Evolutionary conservation across 176 grass and related monocot genomes (phyloP).

Genomic region (Typha latifolia): DNA sequence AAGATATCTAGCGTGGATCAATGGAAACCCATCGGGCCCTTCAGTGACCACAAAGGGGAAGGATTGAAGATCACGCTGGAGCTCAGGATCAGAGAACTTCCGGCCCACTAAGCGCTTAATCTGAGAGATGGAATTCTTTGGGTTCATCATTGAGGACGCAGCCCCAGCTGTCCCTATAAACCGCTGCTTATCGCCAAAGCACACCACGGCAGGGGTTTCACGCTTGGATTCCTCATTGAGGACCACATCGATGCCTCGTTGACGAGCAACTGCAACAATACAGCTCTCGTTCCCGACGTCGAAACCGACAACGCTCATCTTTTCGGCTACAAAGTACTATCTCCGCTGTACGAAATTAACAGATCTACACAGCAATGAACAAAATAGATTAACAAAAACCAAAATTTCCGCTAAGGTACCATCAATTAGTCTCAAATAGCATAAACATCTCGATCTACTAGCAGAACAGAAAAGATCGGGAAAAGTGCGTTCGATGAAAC

Average conservation of each 20-base stretch:
- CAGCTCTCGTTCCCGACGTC: slow-evolving; percentile 81
- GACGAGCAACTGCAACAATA: slow-evolving; percentile 77
- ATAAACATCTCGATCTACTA: no score
- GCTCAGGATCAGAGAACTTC: slow-evolving; percentile 55
- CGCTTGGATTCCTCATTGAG: slow-evolving; percentile 94
- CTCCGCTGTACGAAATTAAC: not conserved
- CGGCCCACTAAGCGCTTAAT: slow-evolving; percentile 66
- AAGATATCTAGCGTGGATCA: slow-evolving; percentile 47
- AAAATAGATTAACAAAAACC: not conserved
- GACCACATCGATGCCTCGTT: slow-evolving; percentile 80
- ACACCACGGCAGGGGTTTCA: slow-evolving; percentile 77
- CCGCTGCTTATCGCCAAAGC: slow-evolving; percentile 88
- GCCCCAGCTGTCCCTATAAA: slow-evolving; percentile 63
- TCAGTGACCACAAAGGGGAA: slow-evolving; percentile 64
- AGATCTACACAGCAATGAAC: slow-evolving; percentile 23
- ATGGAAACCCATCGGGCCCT: slow-evolving; percentile 51
- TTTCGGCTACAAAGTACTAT: slow-evolving; percentile 15
- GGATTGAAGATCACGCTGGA: slow-evolving; percentile 46
- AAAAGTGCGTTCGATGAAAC: not conserved
- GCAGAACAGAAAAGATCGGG: no score
- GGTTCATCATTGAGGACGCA: slow-evolving; percentile 68
- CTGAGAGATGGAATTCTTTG: slow-evolving; percentile 77
- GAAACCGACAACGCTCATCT: slow-evolving; percentile 90
- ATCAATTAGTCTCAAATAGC: not conserved
- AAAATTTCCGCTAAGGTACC: not conserved